Base-by-base conservation (phyloP, 2,329 filamentous ascomycete species). In the Ophiostoma perfectum region DNA sequence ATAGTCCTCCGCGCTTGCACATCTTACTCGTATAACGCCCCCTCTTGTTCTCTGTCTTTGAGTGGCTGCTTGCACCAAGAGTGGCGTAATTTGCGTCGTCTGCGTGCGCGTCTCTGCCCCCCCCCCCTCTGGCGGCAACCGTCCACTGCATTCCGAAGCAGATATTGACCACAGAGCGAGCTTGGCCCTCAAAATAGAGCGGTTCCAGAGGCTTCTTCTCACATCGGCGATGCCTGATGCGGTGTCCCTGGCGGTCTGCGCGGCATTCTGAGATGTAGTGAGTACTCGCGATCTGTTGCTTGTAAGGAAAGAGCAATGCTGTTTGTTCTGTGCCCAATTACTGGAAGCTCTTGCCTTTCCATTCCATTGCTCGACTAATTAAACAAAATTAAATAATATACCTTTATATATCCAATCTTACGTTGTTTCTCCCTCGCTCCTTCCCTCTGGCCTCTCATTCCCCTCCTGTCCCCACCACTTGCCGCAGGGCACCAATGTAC, bases 31-130 rank as follows among this genome's bases (percentile, higher is more conserved):
- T 62, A 62, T 42, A 16, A 63, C 60, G 60, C 58, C 58, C 52
- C 58, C n/a, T 62, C 58, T 62, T 41, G 58, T 62, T 18, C 58
- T 41, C 11, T 36, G 60, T n/a, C 38, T 38, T 63, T 63, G 60
- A 63, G n/a, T 63, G 60, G 60, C 38, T 63, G 60, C 60, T 14
- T 55, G 49, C n/a, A 11, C 5, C 39, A 39, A 18, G 38, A 42
- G 60, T 63, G 60, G 60, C 60, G 39, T 63, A n/a, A 16, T 41
- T 63, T 63, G 38, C 52, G 18, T 58, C 12, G 52, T 27, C 42
- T 58, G 52, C 38, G 60, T 63, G 60, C 60, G 60, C 60, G 60
- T 63, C 60, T 39, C 38, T 38, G 36, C 39, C 60, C 36, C 14
- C 47, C n/a, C 27, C 27, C 14, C 36, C 14, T 63, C 14, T 63